Conservation (phyloP, 1,139 yeast genomes). For the Scheffersomyces titani region DNA sequence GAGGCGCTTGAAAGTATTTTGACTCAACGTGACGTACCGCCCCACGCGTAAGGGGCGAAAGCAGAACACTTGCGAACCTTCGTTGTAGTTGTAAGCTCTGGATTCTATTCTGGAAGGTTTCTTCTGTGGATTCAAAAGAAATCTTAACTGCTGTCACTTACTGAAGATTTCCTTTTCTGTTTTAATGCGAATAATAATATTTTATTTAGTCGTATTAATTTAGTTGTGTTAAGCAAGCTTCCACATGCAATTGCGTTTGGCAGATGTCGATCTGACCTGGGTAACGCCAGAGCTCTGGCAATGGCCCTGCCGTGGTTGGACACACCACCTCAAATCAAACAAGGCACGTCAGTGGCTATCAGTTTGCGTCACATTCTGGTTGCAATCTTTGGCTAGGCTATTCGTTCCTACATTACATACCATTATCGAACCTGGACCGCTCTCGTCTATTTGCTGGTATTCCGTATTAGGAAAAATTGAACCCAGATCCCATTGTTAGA, state of each 20-base stretch:
- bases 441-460: background rate
- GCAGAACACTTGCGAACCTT: background rate
- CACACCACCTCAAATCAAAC: background rate
- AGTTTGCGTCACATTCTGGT: background rate
- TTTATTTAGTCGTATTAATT: too few relatives aligned
- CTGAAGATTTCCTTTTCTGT: too few relatives aligned
- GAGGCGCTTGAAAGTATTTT: background rate
- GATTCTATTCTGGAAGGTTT: background rate
- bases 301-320: background rate
- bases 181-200: too few relatives aligned
- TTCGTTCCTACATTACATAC: background rate
- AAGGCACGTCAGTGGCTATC: background rate
- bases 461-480: background rate
- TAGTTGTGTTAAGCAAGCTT: too few relatives aligned
- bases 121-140: background rate
- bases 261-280: background rate
- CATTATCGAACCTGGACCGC: background rate
- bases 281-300: background rate
- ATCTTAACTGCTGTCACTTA: background rate
- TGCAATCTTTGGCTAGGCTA: background rate
- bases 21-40: background rate
- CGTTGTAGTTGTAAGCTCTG: background rate
- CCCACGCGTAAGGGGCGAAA: background rate
- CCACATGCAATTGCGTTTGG: background rate
- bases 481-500: background rate